Evolutionary conservation across 2,329 filamentous ascomycete species (phyloP), one percentile per base, ranked within the genome.

Genomic region (Ramularia endophylla): DNA sequence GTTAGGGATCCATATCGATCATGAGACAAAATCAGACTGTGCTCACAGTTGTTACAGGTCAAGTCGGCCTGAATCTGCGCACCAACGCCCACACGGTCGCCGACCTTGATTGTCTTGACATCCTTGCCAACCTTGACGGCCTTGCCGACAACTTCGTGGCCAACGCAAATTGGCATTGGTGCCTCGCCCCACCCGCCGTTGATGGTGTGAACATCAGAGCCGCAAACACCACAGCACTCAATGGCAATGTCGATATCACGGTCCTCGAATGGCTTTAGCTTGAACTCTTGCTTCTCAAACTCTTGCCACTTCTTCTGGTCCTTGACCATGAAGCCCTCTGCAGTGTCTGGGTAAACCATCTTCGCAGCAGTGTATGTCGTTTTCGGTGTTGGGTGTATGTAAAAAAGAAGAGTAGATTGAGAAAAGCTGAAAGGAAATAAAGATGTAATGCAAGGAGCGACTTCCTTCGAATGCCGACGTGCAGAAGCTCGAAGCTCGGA

Each of bases 211-310:
- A 72, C 58, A 48, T 72, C 69, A 29, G 64, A 68, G 37, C 65
- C 68, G 60, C 71, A 74, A 41, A 74, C 71, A 58, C 86, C 85
- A 59, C 85, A 90, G 60, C 78, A 81, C 52, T 88, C 81, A 57
- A 95, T 83, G 71, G 89, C 84, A 66, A 95, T 78, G 62, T 94
- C 87, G 56, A 95, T 79, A 61, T 95, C 87, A 65, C 86, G 77
- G 62, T 89, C 85, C 51, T 83, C 86, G 62, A 94, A 94, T 13
- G 85, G 84, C 71, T 94, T 92, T 44, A 89, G 80, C 54, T 81
- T 77, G 71, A 87, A 87, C 71, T 89, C 54, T 28, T 54, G 43
- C 50, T 55, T 58, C 55, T 73, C 69, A 62, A 80, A 80, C 15
- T 70, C 64, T 48, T 66, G 73, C 68, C 73, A 79, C 59, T 83